Conservation (phyloP, 257 asterid species). For the Solanum gandarillasii region DNA sequence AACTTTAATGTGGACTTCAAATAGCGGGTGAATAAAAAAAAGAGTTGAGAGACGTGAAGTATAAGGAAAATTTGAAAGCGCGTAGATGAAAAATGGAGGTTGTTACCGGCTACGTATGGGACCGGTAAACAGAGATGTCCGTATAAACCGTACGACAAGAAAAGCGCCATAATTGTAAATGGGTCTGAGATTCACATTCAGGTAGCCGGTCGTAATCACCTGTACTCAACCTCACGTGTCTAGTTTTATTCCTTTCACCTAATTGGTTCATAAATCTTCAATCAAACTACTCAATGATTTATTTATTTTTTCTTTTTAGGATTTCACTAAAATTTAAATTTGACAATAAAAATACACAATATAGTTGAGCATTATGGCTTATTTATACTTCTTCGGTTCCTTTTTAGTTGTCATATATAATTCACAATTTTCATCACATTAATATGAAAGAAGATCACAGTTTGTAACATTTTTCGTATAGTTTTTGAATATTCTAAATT, state of each 20-base stretch:
- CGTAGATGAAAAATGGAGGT: not conserved
- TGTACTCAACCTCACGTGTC: slow-evolving; percentile 2
- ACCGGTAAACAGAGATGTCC: slow-evolving; percentile 17
- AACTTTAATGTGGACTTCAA: too few species aligned
- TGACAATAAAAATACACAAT: not conserved
- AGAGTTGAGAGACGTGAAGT: not conserved
- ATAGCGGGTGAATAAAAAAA: too few species aligned
- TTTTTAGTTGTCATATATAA: not conserved
- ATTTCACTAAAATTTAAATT: not conserved
- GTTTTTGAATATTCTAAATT: too few species aligned
- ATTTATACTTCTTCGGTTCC: not conserved
- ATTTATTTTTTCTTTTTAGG: not conserved
- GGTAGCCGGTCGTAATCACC: slow-evolving; percentile 11
- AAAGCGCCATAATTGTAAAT: slow-evolving; percentile 9
- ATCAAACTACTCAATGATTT: not conserved
- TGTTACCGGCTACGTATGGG: slow-evolving; percentile 15
- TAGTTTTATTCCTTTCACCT: not conserved
- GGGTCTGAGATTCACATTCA: slow-evolving; percentile 19
- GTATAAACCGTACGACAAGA: slow-evolving; percentile 44
- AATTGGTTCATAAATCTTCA: not conserved
- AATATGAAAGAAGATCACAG: not conserved
- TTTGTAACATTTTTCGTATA: too few species aligned
- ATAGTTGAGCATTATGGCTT: not conserved
- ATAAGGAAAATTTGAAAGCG: not conserved
- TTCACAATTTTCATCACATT: not conserved